Conservation (phyloP, 108 stramenopile genomes). For the Conticribra weissflogii region DNA sequence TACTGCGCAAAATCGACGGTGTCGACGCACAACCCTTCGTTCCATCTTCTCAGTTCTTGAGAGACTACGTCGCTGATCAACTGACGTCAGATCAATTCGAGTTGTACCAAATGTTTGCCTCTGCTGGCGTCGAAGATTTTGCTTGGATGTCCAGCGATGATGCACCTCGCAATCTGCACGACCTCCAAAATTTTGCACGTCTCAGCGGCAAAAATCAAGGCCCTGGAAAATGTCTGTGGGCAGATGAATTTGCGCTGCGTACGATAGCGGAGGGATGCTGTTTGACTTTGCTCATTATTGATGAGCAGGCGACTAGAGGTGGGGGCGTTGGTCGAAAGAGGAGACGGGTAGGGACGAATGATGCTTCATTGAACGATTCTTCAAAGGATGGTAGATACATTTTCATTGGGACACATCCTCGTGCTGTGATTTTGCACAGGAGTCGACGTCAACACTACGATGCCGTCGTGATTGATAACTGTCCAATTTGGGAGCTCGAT, state of each 20-base stretch:
- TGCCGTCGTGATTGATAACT: slow-evolving; percentile 29
- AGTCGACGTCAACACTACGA: slow-evolving; percentile 44
- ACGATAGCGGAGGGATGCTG: slow-evolving; percentile 37
- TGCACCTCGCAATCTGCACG: slow-evolving; percentile 21
- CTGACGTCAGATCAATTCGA: slow-evolving; percentile 32
- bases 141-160: slow-evolving; percentile 20
- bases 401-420: slow-evolving; percentile 28
- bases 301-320: slow-evolving; percentile 38
- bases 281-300: slow-evolving; percentile 44
- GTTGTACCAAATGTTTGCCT: slow-evolving; percentile 34
- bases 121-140: slow-evolving; percentile 34
- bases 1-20: neutral
- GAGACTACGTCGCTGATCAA: slow-evolving; percentile 38
- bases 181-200: slow-evolving; percentile 29
- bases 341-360: slow-evolving; percentile 4
- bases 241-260: slow-evolving; percentile 47
- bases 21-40: slow-evolving; percentile 1
- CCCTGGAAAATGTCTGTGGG: slow-evolving; percentile 45
- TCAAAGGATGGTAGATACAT: slow-evolving; percentile 35
- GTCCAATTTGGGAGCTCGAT: slow-evolving; percentile 19
- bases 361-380: neutral
- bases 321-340: slow-evolving; percentile 7
- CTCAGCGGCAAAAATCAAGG: slow-evolving; percentile 20
- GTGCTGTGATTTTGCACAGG: slow-evolving; percentile 39
- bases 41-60: slow-evolving; percentile 29